A percentile compares a stretch with the other conserved stretches of the same genome.
Evolutionary conservation across 2,329 filamentous ascomycete species (phyloP).

Genomic region (Scopulariopsis brevicaulis): DNA sequence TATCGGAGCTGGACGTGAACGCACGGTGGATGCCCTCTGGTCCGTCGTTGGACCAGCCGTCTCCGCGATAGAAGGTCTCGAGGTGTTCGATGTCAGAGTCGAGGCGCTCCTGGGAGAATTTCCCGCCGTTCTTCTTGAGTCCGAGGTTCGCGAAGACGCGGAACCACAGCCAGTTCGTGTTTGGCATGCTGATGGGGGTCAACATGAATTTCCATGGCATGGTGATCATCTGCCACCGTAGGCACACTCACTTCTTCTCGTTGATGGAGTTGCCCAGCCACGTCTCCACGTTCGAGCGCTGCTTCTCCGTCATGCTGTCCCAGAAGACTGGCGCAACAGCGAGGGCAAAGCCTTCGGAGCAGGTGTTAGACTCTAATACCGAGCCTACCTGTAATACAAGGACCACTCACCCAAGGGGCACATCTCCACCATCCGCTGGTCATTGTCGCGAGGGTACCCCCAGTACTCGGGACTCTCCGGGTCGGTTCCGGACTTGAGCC

Average conservation of each 20-base stretch:
- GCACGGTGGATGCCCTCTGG: conserved; percentile 61
- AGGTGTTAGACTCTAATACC: background rate
- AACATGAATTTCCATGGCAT: background rate
- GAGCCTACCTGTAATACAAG: background rate
- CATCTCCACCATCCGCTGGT: conserved; percentile 80
- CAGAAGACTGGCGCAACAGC: conserved; percentile 58
- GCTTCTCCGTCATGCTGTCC: conserved; percentile 49
- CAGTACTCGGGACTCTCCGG: conserved; percentile 62
- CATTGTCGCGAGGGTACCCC: conserved; percentile 64
- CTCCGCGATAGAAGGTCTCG: conserved; percentile 71
- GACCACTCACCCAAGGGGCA: conserved; percentile 50
- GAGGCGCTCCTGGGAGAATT: conserved; percentile 57
- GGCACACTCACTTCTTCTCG: conserved; percentile 48
- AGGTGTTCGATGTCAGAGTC: conserved; percentile 68
- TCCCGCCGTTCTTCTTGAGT: conserved; percentile 61
- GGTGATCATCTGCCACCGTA: background rate
- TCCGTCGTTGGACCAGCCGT: conserved; percentile 74
- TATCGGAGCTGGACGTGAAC: conserved; percentile 9
- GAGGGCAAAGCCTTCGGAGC: conserved; percentile 46
- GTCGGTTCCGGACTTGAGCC: conserved; percentile 60
- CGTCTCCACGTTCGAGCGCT: conserved; percentile 53
- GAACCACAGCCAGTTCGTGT: conserved; percentile 68
- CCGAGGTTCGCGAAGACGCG: conserved; percentile 75
- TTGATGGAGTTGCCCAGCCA: conserved; percentile 71
- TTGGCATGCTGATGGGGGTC: conserved; percentile 50